Evolutionary conservation across 306 rosid species (phyloP).

Genomic region (Heteromeles arbutifolia): DNA sequence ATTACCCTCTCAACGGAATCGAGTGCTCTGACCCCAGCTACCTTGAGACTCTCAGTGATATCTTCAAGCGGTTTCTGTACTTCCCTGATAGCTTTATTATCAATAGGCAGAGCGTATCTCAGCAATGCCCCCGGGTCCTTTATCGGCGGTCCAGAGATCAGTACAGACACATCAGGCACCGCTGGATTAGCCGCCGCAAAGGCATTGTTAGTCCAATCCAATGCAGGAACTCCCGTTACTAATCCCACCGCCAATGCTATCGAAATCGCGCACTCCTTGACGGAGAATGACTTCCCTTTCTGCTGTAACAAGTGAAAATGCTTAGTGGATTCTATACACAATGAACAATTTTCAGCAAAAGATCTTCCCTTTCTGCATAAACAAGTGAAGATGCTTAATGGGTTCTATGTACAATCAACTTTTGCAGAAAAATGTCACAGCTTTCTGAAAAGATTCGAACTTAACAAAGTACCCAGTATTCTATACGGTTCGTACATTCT

Average conservation of each 20-base stretch:
- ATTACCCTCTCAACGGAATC: constrained; percentile 92
- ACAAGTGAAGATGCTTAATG: constrained; percentile 1
- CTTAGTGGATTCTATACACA: neutral
- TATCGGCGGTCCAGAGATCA: constrained; percentile 93
- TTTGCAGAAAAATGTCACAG: constrained; percentile 21
- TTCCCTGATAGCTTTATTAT: constrained; percentile 92
- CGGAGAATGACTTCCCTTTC: constrained; percentile 48
- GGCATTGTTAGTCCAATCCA: constrained; percentile 46
- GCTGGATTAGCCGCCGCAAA: constrained; percentile 57
- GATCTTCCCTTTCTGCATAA: constrained; percentile 8
- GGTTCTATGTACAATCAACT: neutral
- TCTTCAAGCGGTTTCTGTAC: constrained; percentile 97
- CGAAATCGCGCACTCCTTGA: constrained; percentile 72
- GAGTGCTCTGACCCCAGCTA: constrained; percentile 81
- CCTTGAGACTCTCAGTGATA: constrained; percentile 81
- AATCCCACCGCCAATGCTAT: constrained; percentile 71
- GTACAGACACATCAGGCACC: constrained; percentile 65
- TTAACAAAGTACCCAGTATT: neutral
- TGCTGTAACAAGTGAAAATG: constrained; percentile 30
- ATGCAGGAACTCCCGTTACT: constrained; percentile 74
- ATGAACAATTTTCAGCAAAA: neutral
- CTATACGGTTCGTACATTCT: neutral
- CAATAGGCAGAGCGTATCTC: constrained; percentile 86
- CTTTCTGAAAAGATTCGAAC: neutral
- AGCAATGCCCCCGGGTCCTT: constrained; percentile 92